A percentile compares a stretch with the other conserved stretches of the same genome.
Conservation (phyloP, 2,329 filamentous ascomycete species). For the Pseudogymnoascus pannorum region DNA sequence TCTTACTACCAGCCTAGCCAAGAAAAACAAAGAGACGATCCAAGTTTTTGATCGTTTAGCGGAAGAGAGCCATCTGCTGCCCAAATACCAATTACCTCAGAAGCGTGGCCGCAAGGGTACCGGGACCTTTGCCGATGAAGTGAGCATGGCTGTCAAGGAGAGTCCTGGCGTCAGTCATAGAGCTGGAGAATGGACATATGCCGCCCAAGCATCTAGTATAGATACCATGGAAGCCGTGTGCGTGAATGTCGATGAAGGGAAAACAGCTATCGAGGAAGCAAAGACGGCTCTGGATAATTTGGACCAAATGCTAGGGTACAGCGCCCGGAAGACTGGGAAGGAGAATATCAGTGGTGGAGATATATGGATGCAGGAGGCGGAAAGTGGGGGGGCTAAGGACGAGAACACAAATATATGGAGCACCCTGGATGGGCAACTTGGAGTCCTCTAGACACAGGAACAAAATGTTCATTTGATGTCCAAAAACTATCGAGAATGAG, state of each 20-base stretch:
- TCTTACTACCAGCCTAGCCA: constrained; percentile 42
- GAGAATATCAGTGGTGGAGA: not conserved
- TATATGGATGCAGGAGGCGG: constrained; percentile 5
- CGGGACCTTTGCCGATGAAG: constrained; percentile 36
- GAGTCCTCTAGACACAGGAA: constrained; percentile 13
- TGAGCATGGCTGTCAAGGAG: constrained; percentile 35
- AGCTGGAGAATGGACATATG: constrained; percentile 51
- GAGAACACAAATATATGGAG: constrained; percentile 25
- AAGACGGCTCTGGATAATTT: constrained; percentile 42
- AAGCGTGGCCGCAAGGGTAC: constrained; percentile 18
- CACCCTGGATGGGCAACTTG: constrained; percentile 25
- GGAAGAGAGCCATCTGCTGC: constrained; percentile 56
- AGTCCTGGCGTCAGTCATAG: constrained; percentile 35
- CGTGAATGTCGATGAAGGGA: constrained; percentile 52
- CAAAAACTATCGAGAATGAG: not conserved
- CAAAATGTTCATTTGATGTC: not conserved
- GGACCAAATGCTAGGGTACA: constrained; percentile 23
- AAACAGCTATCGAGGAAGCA: constrained; percentile 47
- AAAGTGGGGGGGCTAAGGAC: not conserved
- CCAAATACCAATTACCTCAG: constrained; percentile 40
- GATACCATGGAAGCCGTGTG: constrained; percentile 50
- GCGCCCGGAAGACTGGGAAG: not conserved
- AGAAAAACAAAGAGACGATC: constrained; percentile 43
- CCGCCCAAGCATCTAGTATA: constrained; percentile 53
- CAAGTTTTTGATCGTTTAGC: constrained; percentile 47